These are phyloP conservation scores for Exophiala bonariae DNA, from an alignment of 2,329 filamentous ascomycete genomes.

Conservation along the genomic window DNA sequence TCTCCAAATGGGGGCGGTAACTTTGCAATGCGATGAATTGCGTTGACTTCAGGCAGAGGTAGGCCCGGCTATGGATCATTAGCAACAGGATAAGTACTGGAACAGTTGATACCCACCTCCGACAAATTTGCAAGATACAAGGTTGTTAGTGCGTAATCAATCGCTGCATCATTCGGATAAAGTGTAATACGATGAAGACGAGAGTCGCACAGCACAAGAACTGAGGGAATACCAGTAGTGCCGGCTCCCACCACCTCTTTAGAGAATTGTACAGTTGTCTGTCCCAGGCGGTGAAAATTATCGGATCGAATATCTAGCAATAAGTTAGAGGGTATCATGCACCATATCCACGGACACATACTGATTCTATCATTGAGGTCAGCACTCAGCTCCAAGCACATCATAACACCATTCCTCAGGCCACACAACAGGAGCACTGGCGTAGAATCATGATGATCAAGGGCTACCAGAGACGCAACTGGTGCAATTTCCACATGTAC, in stretches of 20 bases:
- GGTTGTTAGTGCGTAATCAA: conserved; percentile 17
- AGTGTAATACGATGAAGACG: conserved; percentile 17
- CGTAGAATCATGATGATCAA: conserved; percentile 11
- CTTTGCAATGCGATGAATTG: conserved; percentile 37
- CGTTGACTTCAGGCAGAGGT: conserved; percentile 28
- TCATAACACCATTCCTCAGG: conserved; percentile 45
- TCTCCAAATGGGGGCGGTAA: conserved; percentile 25
- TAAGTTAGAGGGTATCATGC: conserved; percentile 23
- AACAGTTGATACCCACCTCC: conserved; percentile 12
- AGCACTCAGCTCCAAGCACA: conserved; percentile 36
- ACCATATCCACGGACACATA: conserved; percentile 29
- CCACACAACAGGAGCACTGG: conserved; percentile 40
- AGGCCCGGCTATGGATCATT: conserved; percentile 12
- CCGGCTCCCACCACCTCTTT: conserved; percentile 3
- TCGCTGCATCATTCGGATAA: conserved; percentile 10
- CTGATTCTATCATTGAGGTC: conserved; percentile 17
- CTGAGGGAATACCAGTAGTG: conserved; percentile 9
- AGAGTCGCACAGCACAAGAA: conserved; percentile 18
- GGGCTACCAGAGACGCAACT: conserved; percentile 36
- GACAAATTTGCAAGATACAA: conserved; percentile 19
- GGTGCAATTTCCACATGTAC: conserved; percentile 37
- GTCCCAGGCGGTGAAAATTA: conserved; percentile 20
- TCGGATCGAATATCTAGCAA: conserved; percentile 13
- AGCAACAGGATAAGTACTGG: conserved; percentile 2
- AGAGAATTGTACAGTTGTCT: conserved; percentile 13